Evolutionary conservation across 805 yeast species (phyloP), one percentile per base, ranked within the genome.

Genomic region (baker's yeast (Saccharomyces cerevisiae)): DNA sequence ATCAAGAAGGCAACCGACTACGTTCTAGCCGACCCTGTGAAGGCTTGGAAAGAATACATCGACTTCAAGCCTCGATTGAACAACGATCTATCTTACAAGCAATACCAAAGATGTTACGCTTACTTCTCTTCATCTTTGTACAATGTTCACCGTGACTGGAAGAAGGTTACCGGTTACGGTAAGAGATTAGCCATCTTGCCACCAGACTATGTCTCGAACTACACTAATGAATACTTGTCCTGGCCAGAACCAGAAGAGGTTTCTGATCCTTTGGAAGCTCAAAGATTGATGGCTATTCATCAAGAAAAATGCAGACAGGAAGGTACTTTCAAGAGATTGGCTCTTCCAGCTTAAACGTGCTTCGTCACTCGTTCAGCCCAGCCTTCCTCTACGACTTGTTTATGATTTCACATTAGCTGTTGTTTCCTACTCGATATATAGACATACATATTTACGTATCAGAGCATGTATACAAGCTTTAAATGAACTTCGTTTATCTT

Each of bases 61-160:
- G 75, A 73, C 57, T 72, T 78, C 69, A 79, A 79, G 66, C 80
- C 82, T 4, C 73, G 70, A 51, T 70, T 79, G 76, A 65, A 69
- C 57, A 63, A 70, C 49, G 70, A 62, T 27, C 69, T 77, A 64
- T 72, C 73, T 63, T 65, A 61, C 55, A 78, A 77, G 65, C 76
- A 73, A 68, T 79, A 74, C 64, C 77, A 76, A 62, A 74, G 83
- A 68, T 77, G 81, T 55, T 79, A 71, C 65, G 83, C 83, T 30
- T 79, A 79, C 70, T 74, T 79, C 65, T 77, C 82, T 32, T 36
- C 41, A 21, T 76, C 80, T 17, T 70, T 78, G 58, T 77, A 71
- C 70, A 79, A 79, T 57, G 83, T 79, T 48, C 77, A 76, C 61
- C 74, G 83, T 59, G 83, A 79, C 67, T 79, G 83, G 83, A 72